These are phyloP conservation scores for Metschnikowia baotianmanensis DNA, from an alignment of 805 yeast species.

Conservation along the genomic window DNA sequence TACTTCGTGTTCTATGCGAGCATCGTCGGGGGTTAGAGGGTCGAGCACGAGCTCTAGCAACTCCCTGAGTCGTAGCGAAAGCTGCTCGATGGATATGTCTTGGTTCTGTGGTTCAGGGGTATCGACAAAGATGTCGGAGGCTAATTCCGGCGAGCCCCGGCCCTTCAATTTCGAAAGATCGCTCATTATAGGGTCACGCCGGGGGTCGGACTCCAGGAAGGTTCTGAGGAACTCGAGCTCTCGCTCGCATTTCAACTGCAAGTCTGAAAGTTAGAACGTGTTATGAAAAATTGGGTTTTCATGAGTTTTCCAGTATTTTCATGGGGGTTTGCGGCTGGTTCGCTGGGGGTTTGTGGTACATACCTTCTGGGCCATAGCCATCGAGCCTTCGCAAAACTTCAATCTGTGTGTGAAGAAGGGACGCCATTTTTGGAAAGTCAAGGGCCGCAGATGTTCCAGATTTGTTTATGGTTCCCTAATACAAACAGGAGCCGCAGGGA, in stretches of 20 bases:
- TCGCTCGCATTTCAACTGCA: slow-evolving; percentile 6
- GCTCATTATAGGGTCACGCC: slow-evolving; percentile 30
- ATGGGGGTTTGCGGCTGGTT: too few relatives aligned
- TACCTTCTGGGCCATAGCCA: slow-evolving; percentile 12
- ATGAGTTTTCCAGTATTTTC: neutral
- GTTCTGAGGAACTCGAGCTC: slow-evolving; percentile 7
- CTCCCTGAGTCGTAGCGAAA: slow-evolving; percentile 33
- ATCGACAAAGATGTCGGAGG: neutral
- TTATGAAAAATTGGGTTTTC: neutral
- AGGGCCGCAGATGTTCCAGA: neutral
- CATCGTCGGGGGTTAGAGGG: slow-evolving; percentile 29
- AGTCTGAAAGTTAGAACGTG: slow-evolving; percentile 11
- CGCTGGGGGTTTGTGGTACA: slow-evolving; percentile 3
- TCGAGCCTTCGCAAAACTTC: slow-evolving; percentile 7
- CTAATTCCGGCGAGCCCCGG: slow-evolving; percentile 5
- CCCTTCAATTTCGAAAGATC: slow-evolving; percentile 31
- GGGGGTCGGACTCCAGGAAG: slow-evolving; percentile 6
- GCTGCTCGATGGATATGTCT: slow-evolving; percentile 24
- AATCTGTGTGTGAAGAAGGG: slow-evolving; percentile 1
- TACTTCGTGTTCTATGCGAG: slow-evolving; percentile 29
- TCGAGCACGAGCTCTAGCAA: slow-evolving; percentile 29
- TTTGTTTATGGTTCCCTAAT: neutral
- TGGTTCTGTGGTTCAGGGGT: neutral
- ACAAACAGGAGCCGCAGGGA: neutral
- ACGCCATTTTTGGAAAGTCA: slow-evolving; percentile 1